Percentiles rank a stretch among this genome's conserved stretches.
Evolutionary conservation across 2,329 filamentous ascomycete species (phyloP).

Genomic region (Cephalotrichum gorgonifer): DNA sequence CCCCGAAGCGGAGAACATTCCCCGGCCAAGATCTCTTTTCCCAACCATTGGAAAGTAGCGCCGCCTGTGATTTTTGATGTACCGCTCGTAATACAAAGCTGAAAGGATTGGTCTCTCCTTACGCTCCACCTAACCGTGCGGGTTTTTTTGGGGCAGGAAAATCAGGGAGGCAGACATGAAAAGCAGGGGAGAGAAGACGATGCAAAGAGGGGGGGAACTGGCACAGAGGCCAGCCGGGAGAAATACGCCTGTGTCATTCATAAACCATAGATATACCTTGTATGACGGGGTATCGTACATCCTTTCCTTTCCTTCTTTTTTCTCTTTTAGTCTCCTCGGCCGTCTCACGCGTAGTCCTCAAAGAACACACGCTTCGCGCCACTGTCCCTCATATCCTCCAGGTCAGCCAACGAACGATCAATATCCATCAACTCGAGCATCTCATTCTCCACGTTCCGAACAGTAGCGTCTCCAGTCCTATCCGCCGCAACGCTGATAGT

Average conservation of each 20-base stretch:
- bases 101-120: constrained; percentile 67
- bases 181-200: constrained; percentile 3
- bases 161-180: background rate
- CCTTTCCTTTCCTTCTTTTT: constrained; percentile 7
- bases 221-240: background rate
- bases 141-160: constrained; percentile 19
- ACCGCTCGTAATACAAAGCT: constrained; percentile 69
- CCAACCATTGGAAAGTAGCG: constrained; percentile 5
- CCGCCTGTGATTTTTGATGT: constrained; percentile 32
- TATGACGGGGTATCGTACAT: constrained; percentile 24
- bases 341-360: constrained; percentile 22
- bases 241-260: background rate
- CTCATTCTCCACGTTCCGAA: constrained; percentile 46
- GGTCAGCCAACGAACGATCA: constrained; percentile 45
- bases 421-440: constrained; percentile 58
- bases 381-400: constrained; percentile 38
- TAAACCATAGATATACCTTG: background rate
- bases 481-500: constrained; percentile 44
- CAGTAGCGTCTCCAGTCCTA: constrained; percentile 33
- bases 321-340: too few species aligned
- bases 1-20: constrained; percentile 5
- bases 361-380: constrained; percentile 43
- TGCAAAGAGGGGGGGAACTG: background rate
- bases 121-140: constrained; percentile 67
- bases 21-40: constrained; percentile 12